These are phyloP conservation scores for Floccularia luteovirens DNA, from an alignment of 768 basidiomycete genomes.

Conservation along the genomic window DNA sequence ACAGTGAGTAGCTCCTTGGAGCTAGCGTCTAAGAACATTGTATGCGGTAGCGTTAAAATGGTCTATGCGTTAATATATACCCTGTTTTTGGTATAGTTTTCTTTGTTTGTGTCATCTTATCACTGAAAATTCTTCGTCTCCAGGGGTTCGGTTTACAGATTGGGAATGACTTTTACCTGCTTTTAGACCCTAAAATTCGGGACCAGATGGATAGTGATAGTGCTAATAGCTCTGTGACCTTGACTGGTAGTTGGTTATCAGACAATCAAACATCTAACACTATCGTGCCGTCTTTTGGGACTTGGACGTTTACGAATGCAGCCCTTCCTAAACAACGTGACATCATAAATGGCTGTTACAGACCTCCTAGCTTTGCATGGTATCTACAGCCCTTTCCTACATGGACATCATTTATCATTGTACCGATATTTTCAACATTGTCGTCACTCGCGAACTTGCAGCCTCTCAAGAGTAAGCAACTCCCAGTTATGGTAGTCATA, in stretches of 20 bases:
- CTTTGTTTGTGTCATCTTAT: background rate
- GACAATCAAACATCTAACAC: slow-evolving; percentile 40
- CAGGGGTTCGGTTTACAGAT: slow-evolving; percentile 80
- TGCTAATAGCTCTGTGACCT: slow-evolving; percentile 35
- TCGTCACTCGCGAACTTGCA: slow-evolving; percentile 76
- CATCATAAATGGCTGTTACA: slow-evolving; percentile 63
- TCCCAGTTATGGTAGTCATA: slow-evolving; percentile 80
- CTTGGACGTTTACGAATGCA: slow-evolving; percentile 59
- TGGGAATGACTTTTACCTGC: slow-evolving; percentile 72
- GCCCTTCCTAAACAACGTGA: slow-evolving; percentile 35
- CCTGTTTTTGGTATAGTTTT: slow-evolving; percentile 47
- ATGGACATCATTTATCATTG: slow-evolving; percentile 72
- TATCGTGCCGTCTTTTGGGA: slow-evolving; percentile 42
- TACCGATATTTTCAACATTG: slow-evolving; percentile 65
- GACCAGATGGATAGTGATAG: slow-evolving; percentile 43
- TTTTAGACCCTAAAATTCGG: slow-evolving; percentile 55
- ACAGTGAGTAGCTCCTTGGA: slow-evolving; percentile 76
- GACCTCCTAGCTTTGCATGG: slow-evolving; percentile 61
- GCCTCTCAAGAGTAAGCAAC: slow-evolving; percentile 61
- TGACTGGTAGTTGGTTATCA: slow-evolving; percentile 63
- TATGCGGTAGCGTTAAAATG: slow-evolving; percentile 82
- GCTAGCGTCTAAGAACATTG: slow-evolving; percentile 79
- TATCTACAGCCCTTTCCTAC: slow-evolving; percentile 75
- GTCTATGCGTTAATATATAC: slow-evolving; percentile 87
- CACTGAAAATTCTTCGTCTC: slow-evolving; percentile 2